Evolutionary conservation across 1,284 basidiomycete genomes (phyloP).

Genomic region (Tylopilus orsonianus): DNA sequence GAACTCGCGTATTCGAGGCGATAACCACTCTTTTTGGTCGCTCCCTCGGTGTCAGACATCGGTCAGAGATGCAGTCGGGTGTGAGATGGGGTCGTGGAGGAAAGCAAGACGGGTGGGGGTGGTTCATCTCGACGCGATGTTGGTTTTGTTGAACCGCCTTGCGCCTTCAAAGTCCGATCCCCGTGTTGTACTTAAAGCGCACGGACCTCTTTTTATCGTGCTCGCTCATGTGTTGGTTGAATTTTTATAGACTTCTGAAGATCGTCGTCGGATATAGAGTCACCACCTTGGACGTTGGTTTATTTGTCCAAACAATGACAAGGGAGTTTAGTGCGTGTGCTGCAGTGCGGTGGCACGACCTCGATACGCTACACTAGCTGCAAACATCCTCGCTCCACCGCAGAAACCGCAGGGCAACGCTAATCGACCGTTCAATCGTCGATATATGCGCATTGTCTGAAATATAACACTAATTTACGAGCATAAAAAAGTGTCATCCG

Average conservation of each 20-base stretch:
- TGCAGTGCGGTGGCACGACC: conserved; percentile 2
- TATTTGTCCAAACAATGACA: conserved; percentile 35
- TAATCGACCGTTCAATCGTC: not conserved
- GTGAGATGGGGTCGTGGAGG: conserved; percentile 21
- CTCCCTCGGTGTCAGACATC: conserved; percentile 60
- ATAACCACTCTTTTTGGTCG: conserved; percentile 58
- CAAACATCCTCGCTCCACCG: not conserved
- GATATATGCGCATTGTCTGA: conserved; percentile 5
- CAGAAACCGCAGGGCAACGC: not conserved
- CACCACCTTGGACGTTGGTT: conserved; percentile 18
- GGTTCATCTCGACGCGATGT: conserved; percentile 40
- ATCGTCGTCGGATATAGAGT: conserved; percentile 12
- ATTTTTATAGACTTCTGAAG: conserved; percentile 11
- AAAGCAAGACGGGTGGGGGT: conserved; percentile 32
- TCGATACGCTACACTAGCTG: not conserved
- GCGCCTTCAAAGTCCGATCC: conserved; percentile 38
- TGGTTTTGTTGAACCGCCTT: conserved; percentile 41
- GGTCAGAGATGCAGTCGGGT: conserved; percentile 19
- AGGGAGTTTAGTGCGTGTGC: not conserved
- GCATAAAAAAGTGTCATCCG: conserved; percentile 4
- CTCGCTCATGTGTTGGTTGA: conserved; percentile 24
- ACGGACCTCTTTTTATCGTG: conserved; percentile 35
- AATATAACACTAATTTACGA: conserved; percentile 6
- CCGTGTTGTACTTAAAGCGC: conserved; percentile 31
- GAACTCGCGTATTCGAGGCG: conserved; percentile 74